phyloP scores from a whole-genome alignment of 352 stramenopile genomes.

The Globisporangium sylvaticum region DNA sequence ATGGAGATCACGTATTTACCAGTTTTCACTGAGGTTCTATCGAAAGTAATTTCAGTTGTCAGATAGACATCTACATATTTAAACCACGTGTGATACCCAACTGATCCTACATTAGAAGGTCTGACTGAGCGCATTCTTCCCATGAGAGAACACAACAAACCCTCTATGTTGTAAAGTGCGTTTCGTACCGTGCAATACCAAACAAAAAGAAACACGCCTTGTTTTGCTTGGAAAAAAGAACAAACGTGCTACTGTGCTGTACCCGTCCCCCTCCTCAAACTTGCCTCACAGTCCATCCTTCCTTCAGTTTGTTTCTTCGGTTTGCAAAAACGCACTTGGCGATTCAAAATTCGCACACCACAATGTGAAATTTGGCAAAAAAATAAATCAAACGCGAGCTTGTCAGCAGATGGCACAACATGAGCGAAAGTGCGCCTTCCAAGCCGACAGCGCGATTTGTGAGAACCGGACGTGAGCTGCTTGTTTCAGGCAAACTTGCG shows the following conservation, averaged over 20 bases:
- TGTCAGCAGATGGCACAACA: background rate
- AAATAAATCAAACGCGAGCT: background rate
- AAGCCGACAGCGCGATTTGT: no score
- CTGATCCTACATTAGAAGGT: background rate
- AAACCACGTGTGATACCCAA: background rate
- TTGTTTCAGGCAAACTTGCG: background rate
- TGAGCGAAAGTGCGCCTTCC: background rate
- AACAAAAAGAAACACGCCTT: background rate
- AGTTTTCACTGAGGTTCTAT: background rate
- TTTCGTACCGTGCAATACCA: background rate
- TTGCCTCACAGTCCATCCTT: slow-evolving; percentile 9
- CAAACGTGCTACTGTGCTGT: background rate
- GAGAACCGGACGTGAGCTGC: slow-evolving; percentile 1
- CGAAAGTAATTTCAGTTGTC: no score
- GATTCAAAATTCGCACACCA: background rate
- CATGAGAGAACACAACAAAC: background rate
- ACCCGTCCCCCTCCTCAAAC: background rate
- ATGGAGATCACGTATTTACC: background rate
- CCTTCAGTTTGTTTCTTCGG: background rate
- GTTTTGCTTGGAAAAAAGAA: background rate
- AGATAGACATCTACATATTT: background rate
- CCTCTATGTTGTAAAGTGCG: background rate
- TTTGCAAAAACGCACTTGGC: background rate
- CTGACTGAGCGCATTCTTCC: background rate
- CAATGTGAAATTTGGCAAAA: background rate